phyloP scores from a whole-genome alignment of 495 filamentous ascomycete genomes.

The Neurospora sp. region DNA sequence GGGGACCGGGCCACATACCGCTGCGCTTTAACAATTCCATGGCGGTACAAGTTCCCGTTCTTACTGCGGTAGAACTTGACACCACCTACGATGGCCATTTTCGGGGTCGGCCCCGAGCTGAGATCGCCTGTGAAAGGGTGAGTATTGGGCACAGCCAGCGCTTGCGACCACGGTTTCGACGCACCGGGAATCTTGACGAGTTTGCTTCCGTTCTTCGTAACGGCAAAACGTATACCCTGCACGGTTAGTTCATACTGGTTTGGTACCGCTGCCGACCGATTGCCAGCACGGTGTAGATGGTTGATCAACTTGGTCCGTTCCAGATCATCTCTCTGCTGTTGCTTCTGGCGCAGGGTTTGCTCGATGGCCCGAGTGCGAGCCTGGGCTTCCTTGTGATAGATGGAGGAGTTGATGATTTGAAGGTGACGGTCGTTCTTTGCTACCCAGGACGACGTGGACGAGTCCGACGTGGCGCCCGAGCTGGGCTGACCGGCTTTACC shows the following conservation, averaged over 20 bases:
- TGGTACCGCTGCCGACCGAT: background rate
- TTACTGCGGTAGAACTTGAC: conserved; percentile 85
- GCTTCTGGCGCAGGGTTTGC: conserved; percentile 53
- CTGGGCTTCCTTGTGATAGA: conserved; percentile 68
- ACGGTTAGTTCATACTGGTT: conserved; percentile 56
- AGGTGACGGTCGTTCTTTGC: conserved; percentile 74
- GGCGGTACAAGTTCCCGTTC: conserved; percentile 79
- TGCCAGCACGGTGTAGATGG: conserved; percentile 28
- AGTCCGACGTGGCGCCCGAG: conserved; percentile 22
- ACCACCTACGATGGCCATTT: conserved; percentile 64
- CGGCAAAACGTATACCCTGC: conserved; percentile 65
- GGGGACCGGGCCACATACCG: conserved; percentile 40
- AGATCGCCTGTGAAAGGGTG: conserved; percentile 46
- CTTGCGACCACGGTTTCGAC: conserved; percentile 8
- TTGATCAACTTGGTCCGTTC: conserved; percentile 51
- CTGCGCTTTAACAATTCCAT: conserved; percentile 55
- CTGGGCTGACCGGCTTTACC: conserved; percentile 15
- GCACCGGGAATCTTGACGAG: conserved; percentile 64
- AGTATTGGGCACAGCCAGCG: conserved; percentile 24
- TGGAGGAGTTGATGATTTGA: conserved; percentile 75
- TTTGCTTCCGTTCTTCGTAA: conserved; percentile 75
- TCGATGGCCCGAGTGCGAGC: conserved; percentile 66
- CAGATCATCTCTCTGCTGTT: conserved; percentile 45
- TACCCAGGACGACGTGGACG: conserved; percentile 52
- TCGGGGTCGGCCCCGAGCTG: conserved; percentile 64